These are phyloP conservation scores for Coriolopsis trogii DNA, from an alignment of 1,284 basidiomycete species.

Conservation along the genomic window DNA sequence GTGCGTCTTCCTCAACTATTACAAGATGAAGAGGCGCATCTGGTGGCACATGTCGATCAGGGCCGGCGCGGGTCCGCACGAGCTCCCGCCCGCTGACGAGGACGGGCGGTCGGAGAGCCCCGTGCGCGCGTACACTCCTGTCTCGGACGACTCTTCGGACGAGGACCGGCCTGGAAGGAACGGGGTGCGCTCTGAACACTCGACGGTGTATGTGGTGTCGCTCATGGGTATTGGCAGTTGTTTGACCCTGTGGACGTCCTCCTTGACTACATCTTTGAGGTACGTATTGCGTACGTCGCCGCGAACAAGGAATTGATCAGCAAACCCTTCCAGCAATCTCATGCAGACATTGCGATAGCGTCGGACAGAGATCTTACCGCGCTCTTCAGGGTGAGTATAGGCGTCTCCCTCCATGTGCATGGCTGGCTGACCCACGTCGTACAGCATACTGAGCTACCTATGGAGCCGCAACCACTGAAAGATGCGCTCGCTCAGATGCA, in stretches of 20 bases:
- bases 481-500: too few species aligned
- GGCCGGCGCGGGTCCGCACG: conserved; percentile 21
- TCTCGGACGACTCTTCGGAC: background rate
- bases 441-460: too few species aligned
- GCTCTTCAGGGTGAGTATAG: too few species aligned
- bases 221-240: background rate
- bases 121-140: background rate
- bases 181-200: background rate
- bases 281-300: too few species aligned
- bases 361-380: too few species aligned
- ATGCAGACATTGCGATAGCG: too few species aligned
- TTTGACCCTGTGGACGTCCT: conserved; percentile 10
- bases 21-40: conserved; percentile 9
- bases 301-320: too few species aligned
- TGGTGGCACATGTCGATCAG: conserved; percentile 4
- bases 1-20: conserved; percentile 18
- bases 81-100: conserved; percentile 5
- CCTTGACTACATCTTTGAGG: conserved; percentile 21
- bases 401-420: too few species aligned
- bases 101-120: too few species aligned
- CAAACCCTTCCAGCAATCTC: too few species aligned
- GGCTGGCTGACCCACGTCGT: too few species aligned
- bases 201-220: background rate
- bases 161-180: background rate
- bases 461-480: too few species aligned